These are phyloP conservation scores for Taiozyma sp. DNA, from an alignment of 1,139 yeast species.

Conservation along the genomic window DNA sequence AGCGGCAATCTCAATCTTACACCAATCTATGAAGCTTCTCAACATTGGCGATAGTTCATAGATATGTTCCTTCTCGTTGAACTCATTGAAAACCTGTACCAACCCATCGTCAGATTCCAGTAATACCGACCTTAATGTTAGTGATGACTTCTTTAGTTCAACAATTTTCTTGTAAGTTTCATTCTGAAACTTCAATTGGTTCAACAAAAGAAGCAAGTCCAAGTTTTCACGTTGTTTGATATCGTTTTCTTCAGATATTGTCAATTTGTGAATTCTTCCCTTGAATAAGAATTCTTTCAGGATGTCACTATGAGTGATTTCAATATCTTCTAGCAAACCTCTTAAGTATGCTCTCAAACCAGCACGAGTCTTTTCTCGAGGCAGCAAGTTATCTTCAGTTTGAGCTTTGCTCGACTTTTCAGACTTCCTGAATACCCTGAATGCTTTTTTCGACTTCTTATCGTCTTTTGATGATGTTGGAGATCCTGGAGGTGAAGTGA, in stretches of 20 bases:
- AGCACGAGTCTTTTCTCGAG: constrained; percentile 69
- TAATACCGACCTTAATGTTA: constrained; percentile 27
- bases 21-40: constrained; percentile 72
- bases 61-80: constrained; percentile 51
- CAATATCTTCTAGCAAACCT: constrained; percentile 47
- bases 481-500: not conserved
- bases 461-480: constrained; percentile 1
- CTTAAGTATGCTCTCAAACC: constrained; percentile 71
- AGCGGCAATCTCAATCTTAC: constrained; percentile 77
- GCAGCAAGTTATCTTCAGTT: constrained; percentile 22
- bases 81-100: constrained; percentile 36
- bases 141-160: constrained; percentile 29
- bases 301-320: constrained; percentile 47
- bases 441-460: constrained; percentile 4
- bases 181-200: constrained; percentile 71
- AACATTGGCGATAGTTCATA: constrained; percentile 64
- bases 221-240: constrained; percentile 50
- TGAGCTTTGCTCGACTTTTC: not conserved
- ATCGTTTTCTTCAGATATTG: constrained; percentile 48
- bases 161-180: constrained; percentile 43
- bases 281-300: constrained; percentile 49
- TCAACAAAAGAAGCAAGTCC: constrained; percentile 55
- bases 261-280: constrained; percentile 30
- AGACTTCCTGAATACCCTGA: constrained; percentile 1
- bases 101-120: constrained; percentile 29